phyloP scores from a whole-genome alignment of 495 filamentous ascomycete genomes.

The Penicillium arizonense region DNA sequence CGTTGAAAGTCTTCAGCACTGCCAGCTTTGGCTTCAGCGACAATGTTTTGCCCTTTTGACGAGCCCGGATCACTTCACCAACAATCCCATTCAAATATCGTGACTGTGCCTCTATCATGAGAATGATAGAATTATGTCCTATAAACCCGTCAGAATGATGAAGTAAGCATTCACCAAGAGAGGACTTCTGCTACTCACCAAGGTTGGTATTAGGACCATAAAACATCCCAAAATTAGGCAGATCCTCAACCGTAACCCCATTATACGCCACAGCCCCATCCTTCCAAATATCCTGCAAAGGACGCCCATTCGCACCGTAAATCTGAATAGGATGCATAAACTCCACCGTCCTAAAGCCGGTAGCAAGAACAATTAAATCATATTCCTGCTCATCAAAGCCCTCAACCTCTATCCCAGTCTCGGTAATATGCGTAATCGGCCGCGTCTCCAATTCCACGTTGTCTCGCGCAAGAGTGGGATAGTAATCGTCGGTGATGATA shows the following conservation, averaged over 20 bases:
- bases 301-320: conserved; percentile 38
- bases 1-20: conserved; percentile 42
- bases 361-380: conserved; percentile 54
- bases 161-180: background rate
- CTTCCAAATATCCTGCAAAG: conserved; percentile 49
- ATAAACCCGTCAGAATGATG: background rate
- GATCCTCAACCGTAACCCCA: conserved; percentile 45
- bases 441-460: conserved; percentile 52
- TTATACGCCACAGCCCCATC: conserved; percentile 44
- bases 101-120: conserved; percentile 61
- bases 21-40: conserved; percentile 35
- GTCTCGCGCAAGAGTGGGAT: conserved; percentile 38
- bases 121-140: conserved; percentile 54
- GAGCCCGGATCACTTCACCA: conserved; percentile 34
- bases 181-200: conserved; percentile 20
- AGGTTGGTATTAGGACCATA: conserved; percentile 60
- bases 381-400: conserved; percentile 38
- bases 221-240: conserved; percentile 59
- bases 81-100: conserved; percentile 51
- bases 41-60: conserved; percentile 34
- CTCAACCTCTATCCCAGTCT: conserved; percentile 42
- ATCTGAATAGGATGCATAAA: conserved; percentile 56
- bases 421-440: conserved; percentile 40
- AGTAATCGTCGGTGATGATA: conserved; percentile 56
- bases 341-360: conserved; percentile 54